These are phyloP conservation scores for Dianthus caryophyllus DNA, from an alignment of 148 eudicot genomes.

Conservation along the genomic window DNA sequence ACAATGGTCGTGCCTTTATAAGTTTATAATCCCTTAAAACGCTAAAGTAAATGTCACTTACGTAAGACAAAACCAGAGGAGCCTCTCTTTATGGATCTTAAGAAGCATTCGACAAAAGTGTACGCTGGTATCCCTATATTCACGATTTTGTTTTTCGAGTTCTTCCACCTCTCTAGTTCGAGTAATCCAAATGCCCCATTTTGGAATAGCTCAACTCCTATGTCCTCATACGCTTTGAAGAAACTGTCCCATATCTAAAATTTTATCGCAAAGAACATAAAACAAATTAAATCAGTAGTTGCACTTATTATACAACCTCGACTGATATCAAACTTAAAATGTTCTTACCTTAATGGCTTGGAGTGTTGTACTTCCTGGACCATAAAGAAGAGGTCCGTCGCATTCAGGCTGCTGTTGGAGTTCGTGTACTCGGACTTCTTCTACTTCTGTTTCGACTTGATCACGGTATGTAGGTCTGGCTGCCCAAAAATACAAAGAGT, in stretches of 20 bases:
- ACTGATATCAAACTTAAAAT: background rate
- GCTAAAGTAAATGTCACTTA: slow-evolving; percentile 8
- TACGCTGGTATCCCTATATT: slow-evolving; percentile 25
- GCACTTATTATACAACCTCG: background rate
- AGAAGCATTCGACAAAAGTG: slow-evolving; percentile 25
- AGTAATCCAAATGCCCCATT: slow-evolving; percentile 16
- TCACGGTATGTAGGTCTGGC: slow-evolving; percentile 27
- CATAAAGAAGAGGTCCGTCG: slow-evolving; percentile 19
- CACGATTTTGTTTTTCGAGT: slow-evolving; percentile 22
- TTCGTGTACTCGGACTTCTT: slow-evolving; percentile 14
- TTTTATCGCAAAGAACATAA: background rate
- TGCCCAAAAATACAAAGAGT: slow-evolving; percentile 13
- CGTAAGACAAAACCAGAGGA: slow-evolving; percentile 27
- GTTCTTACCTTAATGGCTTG: slow-evolving; percentile 23
- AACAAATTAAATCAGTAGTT: background rate
- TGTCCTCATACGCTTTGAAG: slow-evolving; percentile 28
- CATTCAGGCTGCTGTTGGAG: slow-evolving; percentile 13
- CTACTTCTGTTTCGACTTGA: slow-evolving; percentile 9
- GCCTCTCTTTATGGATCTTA: slow-evolving; percentile 26
- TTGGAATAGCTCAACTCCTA: slow-evolving; percentile 24
- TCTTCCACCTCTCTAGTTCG: slow-evolving; percentile 27
- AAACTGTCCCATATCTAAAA: slow-evolving; percentile 29
- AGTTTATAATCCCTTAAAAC: background rate
- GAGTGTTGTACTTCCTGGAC: slow-evolving; percentile 9
- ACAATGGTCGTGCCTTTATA: background rate